Conservation (phyloP, 495 filamentous ascomycete species). For the Cercophora sp. region DNA sequence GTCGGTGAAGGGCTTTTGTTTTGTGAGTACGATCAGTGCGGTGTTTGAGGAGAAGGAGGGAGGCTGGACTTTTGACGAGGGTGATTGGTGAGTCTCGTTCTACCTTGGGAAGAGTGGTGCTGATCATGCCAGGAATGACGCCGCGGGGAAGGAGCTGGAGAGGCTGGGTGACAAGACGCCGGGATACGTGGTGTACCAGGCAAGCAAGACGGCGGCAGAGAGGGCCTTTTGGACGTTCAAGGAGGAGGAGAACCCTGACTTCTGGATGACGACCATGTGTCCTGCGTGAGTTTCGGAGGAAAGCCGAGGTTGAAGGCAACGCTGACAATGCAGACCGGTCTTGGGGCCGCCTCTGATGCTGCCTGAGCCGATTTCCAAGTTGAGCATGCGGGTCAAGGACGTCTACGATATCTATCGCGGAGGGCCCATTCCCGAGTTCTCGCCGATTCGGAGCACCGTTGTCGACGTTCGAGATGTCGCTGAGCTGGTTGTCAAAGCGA, state of each 20-base stretch:
- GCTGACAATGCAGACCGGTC: slow-evolving; percentile 14
- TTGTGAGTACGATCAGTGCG: slow-evolving; percentile 32
- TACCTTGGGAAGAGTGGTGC: too few relatives aligned
- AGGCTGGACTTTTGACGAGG: neutral
- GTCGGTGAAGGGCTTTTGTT: slow-evolving; percentile 24
- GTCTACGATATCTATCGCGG: slow-evolving; percentile 28
- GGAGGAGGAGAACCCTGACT: slow-evolving; percentile 43
- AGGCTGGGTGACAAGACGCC: slow-evolving; percentile 28
- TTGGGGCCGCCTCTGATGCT: slow-evolving; percentile 28
- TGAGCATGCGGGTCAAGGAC: slow-evolving; percentile 26
- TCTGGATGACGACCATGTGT: slow-evolving; percentile 46
- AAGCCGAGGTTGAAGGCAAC: neutral
- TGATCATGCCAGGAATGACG: too few relatives aligned
- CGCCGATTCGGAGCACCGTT: slow-evolving; percentile 24
- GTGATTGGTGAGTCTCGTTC: too few relatives aligned
- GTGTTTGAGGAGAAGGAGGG: slow-evolving; percentile 30
- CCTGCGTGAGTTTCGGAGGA: slow-evolving; percentile 24
- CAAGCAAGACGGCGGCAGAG: slow-evolving; percentile 55
- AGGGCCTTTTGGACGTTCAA: slow-evolving; percentile 50
- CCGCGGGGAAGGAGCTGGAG: slow-evolving; percentile 25
- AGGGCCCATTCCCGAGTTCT: slow-evolving; percentile 19
- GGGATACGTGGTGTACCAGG: slow-evolving; percentile 42
- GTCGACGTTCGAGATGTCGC: slow-evolving; percentile 45
- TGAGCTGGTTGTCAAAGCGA: slow-evolving; percentile 32
- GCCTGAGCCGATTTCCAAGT: slow-evolving; percentile 18